Conservation (phyloP, 352 stramenopile genomes). For the Halophytophthora polymorphica region DNA sequence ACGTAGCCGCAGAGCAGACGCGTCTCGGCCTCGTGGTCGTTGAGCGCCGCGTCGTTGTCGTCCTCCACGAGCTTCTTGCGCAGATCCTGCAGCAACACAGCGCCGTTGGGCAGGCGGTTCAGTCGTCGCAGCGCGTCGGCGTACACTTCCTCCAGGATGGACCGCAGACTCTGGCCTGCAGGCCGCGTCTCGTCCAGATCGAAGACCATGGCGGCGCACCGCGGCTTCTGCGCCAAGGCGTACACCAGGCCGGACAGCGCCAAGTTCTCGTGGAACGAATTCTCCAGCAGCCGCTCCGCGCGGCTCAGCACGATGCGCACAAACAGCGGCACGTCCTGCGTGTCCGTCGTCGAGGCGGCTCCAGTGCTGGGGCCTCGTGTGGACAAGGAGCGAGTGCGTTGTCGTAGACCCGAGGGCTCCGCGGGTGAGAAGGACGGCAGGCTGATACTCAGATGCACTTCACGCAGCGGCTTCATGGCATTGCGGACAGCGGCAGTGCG, state of each 20-base stretch:
- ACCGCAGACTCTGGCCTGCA: conserved; percentile 50
- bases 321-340: conserved; percentile 42
- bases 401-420: conserved; percentile 25
- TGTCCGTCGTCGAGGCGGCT: not conserved
- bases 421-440: conserved; percentile 71
- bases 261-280: conserved; percentile 82
- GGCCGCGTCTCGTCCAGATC: conserved; percentile 41
- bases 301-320: conserved; percentile 74
- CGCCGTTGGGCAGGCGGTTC: conserved; percentile 52
- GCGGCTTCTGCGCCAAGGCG: conserved; percentile 60
- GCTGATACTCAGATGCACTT: conserved; percentile 64
- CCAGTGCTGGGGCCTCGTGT: conserved; percentile 8
- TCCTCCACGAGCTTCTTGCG: conserved; percentile 61
- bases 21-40: conserved; percentile 64
- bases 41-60: conserved; percentile 58
- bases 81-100: conserved; percentile 41
- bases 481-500: conserved; percentile 59
- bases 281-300: conserved; percentile 72
- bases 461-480: conserved; percentile 60
- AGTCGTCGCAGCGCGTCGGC: conserved; percentile 60
- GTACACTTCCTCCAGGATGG: conserved; percentile 83
- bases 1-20: conserved; percentile 71
- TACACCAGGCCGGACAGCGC: conserved; percentile 76
- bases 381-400: conserved; percentile 21
- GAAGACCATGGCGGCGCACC: conserved; percentile 50